phyloP scores from a whole-genome alignment of 768 basidiomycete genomes.

The Gyrodon lividus region DNA sequence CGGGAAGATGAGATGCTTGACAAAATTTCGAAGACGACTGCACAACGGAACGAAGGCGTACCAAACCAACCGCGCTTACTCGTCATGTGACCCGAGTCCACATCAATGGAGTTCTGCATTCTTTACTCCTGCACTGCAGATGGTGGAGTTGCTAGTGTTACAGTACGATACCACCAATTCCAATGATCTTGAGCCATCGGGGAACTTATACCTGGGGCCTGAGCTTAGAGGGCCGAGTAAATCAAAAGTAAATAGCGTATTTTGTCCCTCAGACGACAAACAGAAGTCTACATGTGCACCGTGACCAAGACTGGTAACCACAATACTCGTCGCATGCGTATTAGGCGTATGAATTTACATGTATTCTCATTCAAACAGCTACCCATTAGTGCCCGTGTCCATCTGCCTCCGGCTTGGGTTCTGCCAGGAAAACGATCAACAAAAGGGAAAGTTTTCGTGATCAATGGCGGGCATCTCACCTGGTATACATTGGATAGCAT shows the following conservation, averaged over 20 bases:
- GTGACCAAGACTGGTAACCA: conserved; percentile 26
- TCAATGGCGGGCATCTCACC: conserved; percentile 48
- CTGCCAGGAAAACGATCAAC: conserved; percentile 37
- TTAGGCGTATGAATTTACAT: conserved; percentile 14
- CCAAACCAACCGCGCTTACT: conserved; percentile 19
- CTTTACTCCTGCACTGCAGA: too few species aligned
- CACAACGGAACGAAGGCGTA: conserved; percentile 15
- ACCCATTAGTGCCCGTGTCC: conserved; percentile 66
- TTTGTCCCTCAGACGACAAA: too few species aligned
- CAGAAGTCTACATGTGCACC: too few species aligned
- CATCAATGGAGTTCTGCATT: too few species aligned
- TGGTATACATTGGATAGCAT: conserved; percentile 88
- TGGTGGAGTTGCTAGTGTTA: too few species aligned
- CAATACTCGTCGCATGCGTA: conserved; percentile 1
- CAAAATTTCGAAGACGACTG: conserved; percentile 21
- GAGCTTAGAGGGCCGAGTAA: too few species aligned
- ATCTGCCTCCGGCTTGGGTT: conserved; percentile 70
- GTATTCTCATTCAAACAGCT: conserved; percentile 4
- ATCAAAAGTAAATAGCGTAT: too few species aligned
- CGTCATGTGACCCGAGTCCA: conserved; percentile 38
- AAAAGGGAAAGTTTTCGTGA: conserved; percentile 10
- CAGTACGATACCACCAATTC: too few species aligned
- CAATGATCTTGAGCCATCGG: too few species aligned
- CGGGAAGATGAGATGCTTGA: conserved; percentile 4
- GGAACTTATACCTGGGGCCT: too few species aligned